These are phyloP conservation scores for Rhodotorula sp. DNA, from an alignment of 1,284 basidiomycete species.

Conservation along the genomic window DNA sequence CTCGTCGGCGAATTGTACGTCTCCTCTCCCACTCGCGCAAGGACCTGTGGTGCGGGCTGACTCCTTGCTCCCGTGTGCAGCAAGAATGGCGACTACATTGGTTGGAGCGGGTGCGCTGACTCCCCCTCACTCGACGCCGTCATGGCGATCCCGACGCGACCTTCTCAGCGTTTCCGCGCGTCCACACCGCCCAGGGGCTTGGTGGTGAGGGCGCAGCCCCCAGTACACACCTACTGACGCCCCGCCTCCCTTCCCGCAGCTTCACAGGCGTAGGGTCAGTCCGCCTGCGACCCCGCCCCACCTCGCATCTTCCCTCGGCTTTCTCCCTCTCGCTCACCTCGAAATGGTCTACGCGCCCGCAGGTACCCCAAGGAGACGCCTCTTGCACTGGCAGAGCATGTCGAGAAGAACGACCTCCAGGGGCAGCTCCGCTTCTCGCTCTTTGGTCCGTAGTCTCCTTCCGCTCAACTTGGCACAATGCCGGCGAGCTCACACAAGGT, in stretches of 20 bases:
- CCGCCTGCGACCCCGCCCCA: neutral
- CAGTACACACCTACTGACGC: neutral
- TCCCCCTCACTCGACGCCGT: neutral
- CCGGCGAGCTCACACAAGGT: neutral
- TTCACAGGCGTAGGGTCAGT: constrained; percentile 14
- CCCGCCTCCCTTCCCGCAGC: neutral
- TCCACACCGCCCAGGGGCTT: no score
- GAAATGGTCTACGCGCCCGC: neutral
- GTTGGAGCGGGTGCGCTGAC: constrained; percentile 54
- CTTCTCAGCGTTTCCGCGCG: neutral
- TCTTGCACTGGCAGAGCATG: constrained; percentile 53
- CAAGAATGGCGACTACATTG: constrained; percentile 56
- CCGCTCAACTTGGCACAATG: neutral
- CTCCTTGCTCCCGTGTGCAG: neutral
- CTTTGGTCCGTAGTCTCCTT: constrained; percentile 44
- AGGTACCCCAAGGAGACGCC: constrained; percentile 57
- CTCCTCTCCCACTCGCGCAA: neutral
- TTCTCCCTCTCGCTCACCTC: neutral
- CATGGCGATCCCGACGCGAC: neutral
- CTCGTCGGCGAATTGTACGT: constrained; percentile 50
- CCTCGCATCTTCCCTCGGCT: neutral
- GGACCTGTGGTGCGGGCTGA: neutral
- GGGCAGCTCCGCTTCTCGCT: constrained; percentile 59
- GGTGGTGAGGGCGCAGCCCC: no score
- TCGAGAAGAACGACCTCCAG: constrained; percentile 55